Evolutionary conservation across 2,329 filamentous ascomycete species (phyloP), one percentile per base, ranked within the genome.

Genomic region (Camillea tinctor): DNA sequence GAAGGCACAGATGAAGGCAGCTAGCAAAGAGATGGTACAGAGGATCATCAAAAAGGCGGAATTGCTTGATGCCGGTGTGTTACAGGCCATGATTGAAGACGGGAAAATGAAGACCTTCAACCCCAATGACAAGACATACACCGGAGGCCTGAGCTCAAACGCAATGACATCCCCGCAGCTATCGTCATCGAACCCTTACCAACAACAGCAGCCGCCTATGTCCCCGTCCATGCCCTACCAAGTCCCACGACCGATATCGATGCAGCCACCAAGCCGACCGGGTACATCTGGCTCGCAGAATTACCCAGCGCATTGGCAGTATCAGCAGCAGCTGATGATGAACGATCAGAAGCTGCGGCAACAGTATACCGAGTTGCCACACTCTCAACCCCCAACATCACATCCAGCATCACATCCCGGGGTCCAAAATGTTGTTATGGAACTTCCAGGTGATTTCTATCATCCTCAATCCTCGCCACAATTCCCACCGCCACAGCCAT

Each of bases 21-120:
- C 88, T 7, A 87, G 85, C 66, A 87, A 86, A 64, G 81, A 88
- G 61, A 88, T 91, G 84, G 83, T 91, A 0, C 79, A 83, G 56
- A 81, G 88, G 54, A 83, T 91, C 70, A 85, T 90, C 69, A 88
- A 89, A 69, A 90, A 90, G 77, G 88, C 88, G 0, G 87, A 89
- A 72, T 77, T 91, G 21, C 77, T 91, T 48, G 88, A 90, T 66
- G 79, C 87, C 5, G 88, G 88, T 17, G 79, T 84, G 19, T 77
- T 91, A 54, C 83, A 85, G 50, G 88, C 85, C 58, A 89, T 91
- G 86, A 84, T 89, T 69, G 81, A 88, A 66, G 78, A 88, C 62
- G 87, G 87, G 52, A 83, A 78, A 68, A 77, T 90, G 60, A 85
- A 79, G 75, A 90, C 87, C 0, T 71, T 85, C 62, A 83, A 82